phyloP scores from a whole-genome alignment of 306 rosid genomes.

The Erythrophleum fordii region DNA sequence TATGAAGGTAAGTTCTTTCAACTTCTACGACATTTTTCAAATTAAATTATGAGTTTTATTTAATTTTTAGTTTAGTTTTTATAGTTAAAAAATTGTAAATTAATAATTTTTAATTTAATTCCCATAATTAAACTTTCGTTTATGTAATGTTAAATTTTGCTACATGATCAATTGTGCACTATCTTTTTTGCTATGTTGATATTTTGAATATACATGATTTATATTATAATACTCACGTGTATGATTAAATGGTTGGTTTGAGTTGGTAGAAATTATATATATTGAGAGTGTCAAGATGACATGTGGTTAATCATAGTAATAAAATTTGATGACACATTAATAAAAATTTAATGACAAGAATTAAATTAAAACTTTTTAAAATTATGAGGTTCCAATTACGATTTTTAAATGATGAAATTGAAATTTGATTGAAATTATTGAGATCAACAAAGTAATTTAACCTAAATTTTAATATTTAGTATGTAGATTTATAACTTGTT shows the following conservation, averaged over 20 bases:
- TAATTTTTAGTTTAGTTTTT: not conserved
- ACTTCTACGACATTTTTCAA: conserved; percentile 3
- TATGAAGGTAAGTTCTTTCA: conserved; percentile 56
- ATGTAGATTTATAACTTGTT: conserved; percentile 8
- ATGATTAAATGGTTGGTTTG: not conserved
- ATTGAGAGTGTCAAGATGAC: not conserved
- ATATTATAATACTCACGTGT: too few species aligned
- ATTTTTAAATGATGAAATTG: not conserved
- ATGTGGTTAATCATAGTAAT: not conserved
- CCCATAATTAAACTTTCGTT: not conserved
- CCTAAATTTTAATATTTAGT: not conserved
- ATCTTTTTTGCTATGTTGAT: too few species aligned
- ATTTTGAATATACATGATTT: too few species aligned
- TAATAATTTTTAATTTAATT: not conserved
- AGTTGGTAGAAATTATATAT: not conserved
- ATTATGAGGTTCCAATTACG: not conserved
- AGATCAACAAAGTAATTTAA: not conserved
- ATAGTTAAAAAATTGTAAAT: not conserved
- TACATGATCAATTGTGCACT: too few species aligned
- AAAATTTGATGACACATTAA: not conserved
- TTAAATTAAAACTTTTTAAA: not conserved
- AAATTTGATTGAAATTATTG: not conserved
- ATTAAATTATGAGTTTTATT: not conserved
- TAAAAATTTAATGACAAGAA: not conserved
- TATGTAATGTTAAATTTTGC: too few species aligned